Base-by-base conservation (phyloP, 768 basidiomycete genomes). In the Hygrophorus pudorinus region DNA sequence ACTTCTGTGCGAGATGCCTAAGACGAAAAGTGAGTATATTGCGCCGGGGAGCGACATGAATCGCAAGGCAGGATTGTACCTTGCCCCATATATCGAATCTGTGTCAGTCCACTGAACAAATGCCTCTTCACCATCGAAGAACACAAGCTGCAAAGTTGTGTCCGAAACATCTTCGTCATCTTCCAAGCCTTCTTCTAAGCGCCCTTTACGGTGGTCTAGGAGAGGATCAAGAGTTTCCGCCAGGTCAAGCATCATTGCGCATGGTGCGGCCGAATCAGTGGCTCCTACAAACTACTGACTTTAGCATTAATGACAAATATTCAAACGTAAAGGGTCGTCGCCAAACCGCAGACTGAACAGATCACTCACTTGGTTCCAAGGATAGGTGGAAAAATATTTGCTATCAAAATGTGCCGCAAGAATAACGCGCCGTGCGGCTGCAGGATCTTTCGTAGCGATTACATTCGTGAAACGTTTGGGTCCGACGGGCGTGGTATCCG, bases 61-160 rank as follows among this genome's bases (percentile, higher is more conserved):
- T 38, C n/a, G 50, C 63, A 45, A 54, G n/a, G n/a, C n/a, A n/a
- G n/a, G n/a, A n/a, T n/a, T n/a, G n/a, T n/a, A 90, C 93, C 88
- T 79, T 32, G 94, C 83, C n/a, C 94, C 94, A 58, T 99, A 99
- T 34, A 90, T 80, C 1, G 89, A 93, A 62, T 99, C 94, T 2
- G 75, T 78, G 24, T 71, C 74, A 2, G 89, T 90, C 94, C 94
- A 99, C 20, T 76, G 69, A 38, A 78, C 70, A 62, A 94, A 97
- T 0, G 96, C 96, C 62, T 98, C 96, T 63, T 99, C 96, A 2
- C 96, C 96, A 55, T 99, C 96, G 47, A 99, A 94, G 59, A 98
- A 94, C 8, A 99, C 72, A 7, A 98, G 67, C 58, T 96, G 91
- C 7, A 99, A 62, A 2, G 93, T 94, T 14, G 85, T 89, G 45